Base-by-base conservation (phyloP, 2,329 filamentous ascomycete species). In the Fusarium chaquense region DNA sequence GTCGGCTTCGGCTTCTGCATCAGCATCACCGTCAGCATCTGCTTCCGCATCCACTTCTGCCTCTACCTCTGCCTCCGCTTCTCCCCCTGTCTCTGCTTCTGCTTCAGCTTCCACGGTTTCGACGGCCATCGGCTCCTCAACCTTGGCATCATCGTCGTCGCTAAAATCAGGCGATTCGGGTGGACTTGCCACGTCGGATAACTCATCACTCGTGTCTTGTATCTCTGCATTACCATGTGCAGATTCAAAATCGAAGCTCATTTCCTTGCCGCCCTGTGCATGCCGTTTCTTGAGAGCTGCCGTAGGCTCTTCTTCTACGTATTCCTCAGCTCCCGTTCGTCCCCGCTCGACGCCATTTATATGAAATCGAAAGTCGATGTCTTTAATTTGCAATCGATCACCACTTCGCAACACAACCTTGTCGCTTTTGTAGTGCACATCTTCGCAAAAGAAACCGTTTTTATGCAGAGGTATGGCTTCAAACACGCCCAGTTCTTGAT, bases 231-330 rank as follows among this genome's bases (percentile, higher is more conserved):
- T 83, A 41, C 87, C 86, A 62, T 87, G 84, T 1, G 86, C 85
- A 74, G 87, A 86, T 74, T 91, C 89, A 72, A 93, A 93, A 58
- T 90, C 89, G 66, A 92, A 90, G 76, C 90, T 92, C 89, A 93
- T 93, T 69, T 90, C 86, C 75, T 90, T 90, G 58, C 87, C 87
- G 35, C 86, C 86, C 54, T 87, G 83, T 11, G 84, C 84, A 72
- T 85, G 84, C 33, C 82, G 80, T 70, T 81, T 83, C 65, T 84
- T 85, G 47, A 80, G 82, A 2, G 63, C 53, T 32, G 81, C 80
- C 6, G 79, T 78, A 30, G 63, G 50, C 45, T 83, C 82, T 51
- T 88, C 85, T 56, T 87, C 85, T 20, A 83, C 77, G 30, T 82
- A 81, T 50, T 87, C 83, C 67, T 90, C 87, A 7, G 86, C 87